A percentile compares a stretch with the other conserved stretches of the same genome.
Conservation (phyloP, 179 eudicot genomes). For the Beta lomatogona region DNA sequence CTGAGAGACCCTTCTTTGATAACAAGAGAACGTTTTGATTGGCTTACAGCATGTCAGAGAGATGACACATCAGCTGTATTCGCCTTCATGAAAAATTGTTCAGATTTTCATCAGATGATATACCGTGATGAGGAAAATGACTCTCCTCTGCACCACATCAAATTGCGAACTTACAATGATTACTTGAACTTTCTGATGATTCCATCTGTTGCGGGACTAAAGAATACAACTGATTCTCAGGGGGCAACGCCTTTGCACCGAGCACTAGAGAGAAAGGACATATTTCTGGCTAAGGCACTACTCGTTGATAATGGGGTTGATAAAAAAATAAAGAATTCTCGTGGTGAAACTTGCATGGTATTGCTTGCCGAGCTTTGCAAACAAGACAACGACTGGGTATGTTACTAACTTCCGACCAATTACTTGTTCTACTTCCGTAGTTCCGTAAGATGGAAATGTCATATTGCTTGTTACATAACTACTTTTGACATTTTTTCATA, state of each 20-base stretch:
- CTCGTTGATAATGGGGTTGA: slow-evolving; percentile 3
- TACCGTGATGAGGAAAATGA: not conserved
- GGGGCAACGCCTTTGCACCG: slow-evolving; percentile 20
- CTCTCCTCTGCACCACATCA: slow-evolving; percentile 15
- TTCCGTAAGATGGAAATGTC: no score
- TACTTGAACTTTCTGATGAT: not conserved
- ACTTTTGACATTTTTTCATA: no score
- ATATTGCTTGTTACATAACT: no score
- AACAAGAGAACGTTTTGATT: not conserved
- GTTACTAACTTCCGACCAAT: not conserved
- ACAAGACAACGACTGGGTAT: slow-evolving; percentile 10
- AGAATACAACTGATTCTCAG: not conserved
- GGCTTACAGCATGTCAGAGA: slow-evolving; percentile 5
- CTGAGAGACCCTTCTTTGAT: not conserved
- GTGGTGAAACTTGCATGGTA: not conserved
- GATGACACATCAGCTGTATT: not conserved
- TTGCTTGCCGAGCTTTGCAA: not conserved
- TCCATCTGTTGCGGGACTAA: not conserved
- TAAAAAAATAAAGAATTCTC: not conserved
- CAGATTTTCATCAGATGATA: not conserved
- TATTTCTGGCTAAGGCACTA: not conserved
- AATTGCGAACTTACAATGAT: not conserved
- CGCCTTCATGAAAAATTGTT: not conserved
- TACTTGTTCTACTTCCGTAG: no score
- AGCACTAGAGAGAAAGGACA: slow-evolving; percentile 14